Base-by-base conservation (phyloP, 2,329 filamentous ascomycete genomes). In the Alternaria conjuncta region DNA sequence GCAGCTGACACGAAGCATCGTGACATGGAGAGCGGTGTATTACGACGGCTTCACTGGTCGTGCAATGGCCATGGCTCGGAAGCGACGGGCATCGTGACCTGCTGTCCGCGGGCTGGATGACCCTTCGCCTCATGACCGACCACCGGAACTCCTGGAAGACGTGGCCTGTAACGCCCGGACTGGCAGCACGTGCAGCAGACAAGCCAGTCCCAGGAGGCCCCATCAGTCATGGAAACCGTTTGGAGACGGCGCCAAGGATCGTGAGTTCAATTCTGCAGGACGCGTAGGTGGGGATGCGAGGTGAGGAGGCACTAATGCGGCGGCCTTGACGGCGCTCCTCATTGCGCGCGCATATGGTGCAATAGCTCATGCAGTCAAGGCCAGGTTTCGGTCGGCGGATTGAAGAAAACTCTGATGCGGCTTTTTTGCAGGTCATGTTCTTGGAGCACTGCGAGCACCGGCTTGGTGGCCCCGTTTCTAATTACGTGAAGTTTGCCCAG, bases 11-110 rank as follows among this genome's bases (percentile, higher is more conserved):
- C 12, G 53, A 44, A 54, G 57, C 67, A 73, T 73, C 62, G 73
- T 75, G 74, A 76, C 69, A 55, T 64, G 64, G 41, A 63, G 63
- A 67, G 73, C 73, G 72, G 74, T 74, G 72, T 70, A 67, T 70
- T 44, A 64, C 60, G 63, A 65, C 64, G 46, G 50, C 28, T 60
- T 43, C 32, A 55, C 51, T 54, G 53, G 51, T 26, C 61, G 56
- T 21, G 43, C 28, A 30, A 55, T 32, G 58, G 51, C 25, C 56
- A 45, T 53, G 51, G 65, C 60, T 46, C 69, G 65, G 67, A 63
- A 63, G 60, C 58, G 56, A 63, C 66, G 57, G 62, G 71, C 66
- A 67, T 63, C 55, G 59, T 63, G 64, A 66, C 61, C 54, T 56
- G 28, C 46, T 30, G 51, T 1, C 4, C 2, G 36, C 53, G 58